Evolutionary conservation across 1,139 yeast genomes (phyloP), one percentile per base, ranked within the genome.

Genomic region (Eremothecium gossypii): DNA sequence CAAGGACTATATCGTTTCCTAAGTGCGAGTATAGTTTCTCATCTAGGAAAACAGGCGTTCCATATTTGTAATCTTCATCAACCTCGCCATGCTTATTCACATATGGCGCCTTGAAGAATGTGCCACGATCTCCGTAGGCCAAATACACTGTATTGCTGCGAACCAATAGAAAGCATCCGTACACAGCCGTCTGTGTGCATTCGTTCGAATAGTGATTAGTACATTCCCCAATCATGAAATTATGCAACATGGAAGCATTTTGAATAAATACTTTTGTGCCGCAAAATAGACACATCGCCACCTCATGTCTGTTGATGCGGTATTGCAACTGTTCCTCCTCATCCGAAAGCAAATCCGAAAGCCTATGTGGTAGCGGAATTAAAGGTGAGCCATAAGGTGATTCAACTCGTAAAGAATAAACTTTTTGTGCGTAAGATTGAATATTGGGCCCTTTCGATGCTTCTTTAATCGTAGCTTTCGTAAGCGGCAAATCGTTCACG

Each of bases 261-360:
- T 89, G 96, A 26, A 80, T 66, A 48, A 80, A 80, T 27, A 85
- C 71, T 4, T 81, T 71, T 10, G 68, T 66, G 1, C 89, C 93
- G 64, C 98, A 91, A 50, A 82, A 81, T 42, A 91, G 64, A 55
- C 98, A 91, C 9, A 91, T 68, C 0, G 95, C 96, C 0, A 95
- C 94, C 50, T 87, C 95, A 28, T 74, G 29, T 73, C 43, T 46
- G 7, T 49, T 33, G 2, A 51, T 41, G 32, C 47, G 46, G 13
- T 46, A 44, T 11, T 40, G 31, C 7, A 50, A 8, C 23, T 44
- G 41, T 3, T 46, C 46, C 26, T 49, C 48, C 26, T 45, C 48
- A 36, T 44, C 43, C 1, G 41, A 73, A 64, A 81, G 84, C 53
- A 89, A 80, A 36, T 69, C 71, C 51, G 86, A 94, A 41, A 84